Base-by-base conservation (phyloP, 2,329 filamentous ascomycete species). In the Laburnicola sp. region DNA sequence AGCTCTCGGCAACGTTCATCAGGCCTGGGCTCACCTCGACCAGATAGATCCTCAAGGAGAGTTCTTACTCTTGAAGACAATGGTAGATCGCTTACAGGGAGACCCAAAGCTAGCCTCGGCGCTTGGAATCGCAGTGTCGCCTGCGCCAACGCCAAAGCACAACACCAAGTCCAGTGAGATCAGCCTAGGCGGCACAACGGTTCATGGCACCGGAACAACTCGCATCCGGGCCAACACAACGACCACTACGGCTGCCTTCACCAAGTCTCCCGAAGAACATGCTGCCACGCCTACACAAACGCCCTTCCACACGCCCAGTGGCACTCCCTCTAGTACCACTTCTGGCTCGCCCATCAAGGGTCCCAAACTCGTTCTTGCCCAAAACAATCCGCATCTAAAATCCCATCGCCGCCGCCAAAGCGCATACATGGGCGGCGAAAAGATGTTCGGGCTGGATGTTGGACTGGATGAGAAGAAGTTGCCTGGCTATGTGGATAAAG, bases 1-100 rank as follows among this genome's bases (percentile, higher is more conserved):
- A 62, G 91, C 91, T 0, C 81, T 97, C 27, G 89, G 88, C 2
- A 85, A 86, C 57, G 80, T 97, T 9, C 90, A 89, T 0, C 89
- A 96, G 69, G 92, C 93, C 0, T 95, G 94, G 78, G 87, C 86
- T 3, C 82, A 86, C 9, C 80, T 99, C 28, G 90, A 97, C 70
- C 85, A 89, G 38, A 80, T 93, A 27, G 93, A 99, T 65, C 93
- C 93, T 0, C 93, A 97, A 69, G 92, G 92, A 16, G 85, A 92
- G 35, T 94, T 93, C 64, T 86, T 96, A 59, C 80, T 99, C 11
- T 80, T 99, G 66, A 88, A 86, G 64, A 82, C 84, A 50, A 83
- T 96, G 58, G 80, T 95, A 54, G 82, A 89, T n/a, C 83, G 84
- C 50, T 81, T 95, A 40, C 82, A 87, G 37, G 79, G 81, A 41